A percentile compares a stretch with the other conserved stretches of the same genome.
Conservation (phyloP, 2,329 filamentous ascomycete genomes). For the Ceratocystis albifundus region DNA sequence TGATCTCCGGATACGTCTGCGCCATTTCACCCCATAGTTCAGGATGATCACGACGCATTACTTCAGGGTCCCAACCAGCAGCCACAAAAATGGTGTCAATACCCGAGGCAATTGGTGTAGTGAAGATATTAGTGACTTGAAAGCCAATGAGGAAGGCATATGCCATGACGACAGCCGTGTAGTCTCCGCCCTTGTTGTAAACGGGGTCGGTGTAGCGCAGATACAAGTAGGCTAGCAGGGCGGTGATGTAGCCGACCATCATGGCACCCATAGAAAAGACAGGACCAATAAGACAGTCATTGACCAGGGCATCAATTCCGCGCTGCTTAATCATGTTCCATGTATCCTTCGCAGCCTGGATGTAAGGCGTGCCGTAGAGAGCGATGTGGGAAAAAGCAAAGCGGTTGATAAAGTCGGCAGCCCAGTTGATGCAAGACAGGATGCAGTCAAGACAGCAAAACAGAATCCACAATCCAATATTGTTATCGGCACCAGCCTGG, state of each 20-base stretch:
- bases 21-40: constrained; percentile 74
- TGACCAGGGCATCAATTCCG: constrained; percentile 79
- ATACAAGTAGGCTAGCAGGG: constrained; percentile 77
- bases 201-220: constrained; percentile 66
- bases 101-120: constrained; percentile 77
- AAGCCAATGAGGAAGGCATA: constrained; percentile 83
- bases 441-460: constrained; percentile 70
- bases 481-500: constrained; percentile 50
- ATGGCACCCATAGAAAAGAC: constrained; percentile 66
- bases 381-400: constrained; percentile 91
- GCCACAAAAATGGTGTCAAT: constrained; percentile 88
- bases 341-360: constrained; percentile 76
- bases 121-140: constrained; percentile 81
- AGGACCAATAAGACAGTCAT: constrained; percentile 71
- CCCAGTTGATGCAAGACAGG: constrained; percentile 70
- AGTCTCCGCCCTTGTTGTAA: constrained; percentile 59
- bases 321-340: constrained; percentile 88
- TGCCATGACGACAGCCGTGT: constrained; percentile 66
- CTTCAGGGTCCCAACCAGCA: constrained; percentile 54
- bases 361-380: constrained; percentile 79
- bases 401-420: constrained; percentile 76
- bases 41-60: constrained; percentile 67
- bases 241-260: constrained; percentile 73
- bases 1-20: constrained; percentile 69
- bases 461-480: constrained; percentile 52